A percentile compares a stretch with the other conserved stretches of the same genome.
These are phyloP conservation scores for Acer campestre DNA, from an alignment of 345 rosid genomes.

Conservation along the genomic window DNA sequence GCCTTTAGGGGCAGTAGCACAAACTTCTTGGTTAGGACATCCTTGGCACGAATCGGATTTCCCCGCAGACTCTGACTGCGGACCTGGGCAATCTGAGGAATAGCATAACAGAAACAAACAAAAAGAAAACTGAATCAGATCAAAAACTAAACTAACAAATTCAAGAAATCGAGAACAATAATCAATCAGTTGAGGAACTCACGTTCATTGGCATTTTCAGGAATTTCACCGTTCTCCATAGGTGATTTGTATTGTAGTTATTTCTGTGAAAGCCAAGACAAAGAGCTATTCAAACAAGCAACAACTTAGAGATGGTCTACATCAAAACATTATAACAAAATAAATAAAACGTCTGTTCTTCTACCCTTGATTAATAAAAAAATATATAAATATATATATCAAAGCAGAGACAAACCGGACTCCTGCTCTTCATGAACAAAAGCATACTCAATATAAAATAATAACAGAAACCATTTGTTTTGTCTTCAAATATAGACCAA, in stretches of 20 bases:
- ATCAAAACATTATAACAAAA: not conserved
- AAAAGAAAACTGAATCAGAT: not conserved
- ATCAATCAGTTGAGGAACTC: not conserved
- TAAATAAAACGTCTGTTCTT: not conserved
- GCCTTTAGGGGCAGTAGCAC: conserved; percentile 95
- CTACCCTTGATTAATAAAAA: not conserved
- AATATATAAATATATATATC: not conserved
- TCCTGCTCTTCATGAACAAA: not conserved
- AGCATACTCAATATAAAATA: not conserved
- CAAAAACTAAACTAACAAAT: not conserved
- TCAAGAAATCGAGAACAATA: not conserved
- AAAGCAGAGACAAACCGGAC: not conserved
- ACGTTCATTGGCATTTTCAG: conserved; percentile 69
- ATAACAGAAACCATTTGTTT: too few species aligned
- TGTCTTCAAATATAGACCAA: not conserved
- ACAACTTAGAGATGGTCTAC: not conserved
- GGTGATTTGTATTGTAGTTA: not conserved
- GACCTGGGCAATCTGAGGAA: conserved; percentile 83
- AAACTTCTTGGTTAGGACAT: conserved; percentile 88
- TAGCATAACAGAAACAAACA: not conserved
- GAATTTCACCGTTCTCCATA: conserved; percentile 70
- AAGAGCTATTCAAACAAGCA: not conserved
- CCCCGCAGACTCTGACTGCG: conserved; percentile 77
- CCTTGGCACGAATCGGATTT: conserved; percentile 83
- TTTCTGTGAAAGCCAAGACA: not conserved